A percentile compares a stretch with the other conserved stretches of the same genome.
Conservation (phyloP, 1,284 basidiomycete genomes). For the Ustanciosporium gigantosporum region DNA sequence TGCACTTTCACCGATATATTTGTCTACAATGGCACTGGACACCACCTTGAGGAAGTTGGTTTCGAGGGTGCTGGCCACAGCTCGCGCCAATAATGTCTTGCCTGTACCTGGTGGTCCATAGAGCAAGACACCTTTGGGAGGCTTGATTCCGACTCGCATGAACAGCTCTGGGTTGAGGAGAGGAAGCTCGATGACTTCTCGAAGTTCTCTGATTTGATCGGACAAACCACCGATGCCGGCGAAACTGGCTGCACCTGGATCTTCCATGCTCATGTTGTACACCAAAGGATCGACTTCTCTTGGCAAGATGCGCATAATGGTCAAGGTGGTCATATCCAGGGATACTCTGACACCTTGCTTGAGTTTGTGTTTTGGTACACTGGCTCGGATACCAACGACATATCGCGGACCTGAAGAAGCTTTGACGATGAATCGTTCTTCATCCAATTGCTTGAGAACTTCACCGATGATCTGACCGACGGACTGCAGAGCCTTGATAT, state of each 20-base stretch:
- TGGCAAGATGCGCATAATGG: constrained; percentile 93
- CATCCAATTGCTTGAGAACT: constrained; percentile 97
- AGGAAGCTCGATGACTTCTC: constrained; percentile 96
- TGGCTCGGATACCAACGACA: constrained; percentile 95
- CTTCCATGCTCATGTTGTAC: constrained; percentile 99
- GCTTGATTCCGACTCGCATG: constrained; percentile 90
- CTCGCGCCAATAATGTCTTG: constrained; percentile 91
- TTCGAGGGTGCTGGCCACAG: constrained; percentile 90
- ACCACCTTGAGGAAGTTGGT: constrained; percentile 99
- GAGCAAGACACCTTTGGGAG: constrained; percentile 88
- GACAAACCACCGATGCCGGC: constrained; percentile 94
- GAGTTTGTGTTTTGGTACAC: constrained; percentile 86
- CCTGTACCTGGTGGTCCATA: constrained; percentile 94
- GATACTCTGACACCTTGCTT: constrained; percentile 94
- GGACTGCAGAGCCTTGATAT: constrained; percentile 97
- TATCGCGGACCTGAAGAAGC: constrained; percentile 97
- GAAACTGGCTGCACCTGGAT: constrained; percentile 91
- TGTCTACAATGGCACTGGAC: constrained; percentile 98
- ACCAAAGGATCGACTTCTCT: constrained; percentile 97
- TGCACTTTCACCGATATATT: constrained; percentile 98
- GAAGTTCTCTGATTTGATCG: constrained; percentile 93
- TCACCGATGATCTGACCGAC: constrained; percentile 99
- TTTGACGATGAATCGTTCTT: constrained; percentile 98
- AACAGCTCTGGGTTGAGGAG: constrained; percentile 95
- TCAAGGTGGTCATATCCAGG: constrained; percentile 98